Percentiles rank a stretch among this genome's conserved stretches.
These are phyloP conservation scores for Hygrophorus pudorinus DNA, from an alignment of 768 basidiomycete genomes.

Conservation along the genomic window DNA sequence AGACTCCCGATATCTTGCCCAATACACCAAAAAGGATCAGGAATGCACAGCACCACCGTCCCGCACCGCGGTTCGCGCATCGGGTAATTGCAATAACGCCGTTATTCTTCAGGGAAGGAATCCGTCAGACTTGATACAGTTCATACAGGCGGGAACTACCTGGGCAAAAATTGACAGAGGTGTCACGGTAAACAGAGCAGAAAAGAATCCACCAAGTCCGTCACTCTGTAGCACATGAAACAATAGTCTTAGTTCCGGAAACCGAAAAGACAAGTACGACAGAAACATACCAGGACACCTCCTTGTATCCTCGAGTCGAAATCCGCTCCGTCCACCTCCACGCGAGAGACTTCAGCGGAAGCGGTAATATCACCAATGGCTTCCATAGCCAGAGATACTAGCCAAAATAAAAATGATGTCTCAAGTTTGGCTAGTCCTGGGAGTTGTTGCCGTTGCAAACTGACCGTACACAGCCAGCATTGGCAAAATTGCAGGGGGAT, in stretches of 20 bases:
- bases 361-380: slow-evolving; percentile 82
- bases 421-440: too few species aligned
- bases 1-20: slow-evolving; percentile 76
- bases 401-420: neutral
- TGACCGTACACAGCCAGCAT: too few species aligned
- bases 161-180: slow-evolving; percentile 23
- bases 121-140: slow-evolving; percentile 15
- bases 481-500: too few species aligned
- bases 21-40: slow-evolving; percentile 73
- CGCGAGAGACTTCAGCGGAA: slow-evolving; percentile 69
- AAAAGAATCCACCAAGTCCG: slow-evolving; percentile 72
- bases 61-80: slow-evolving; percentile 72
- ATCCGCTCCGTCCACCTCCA: slow-evolving; percentile 61
- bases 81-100: slow-evolving; percentile 79
- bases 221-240: slow-evolving; percentile 45
- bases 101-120: slow-evolving; percentile 51
- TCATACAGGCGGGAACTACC: too few species aligned
- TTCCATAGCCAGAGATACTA: slow-evolving; percentile 72
- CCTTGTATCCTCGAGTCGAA: slow-evolving; percentile 82
- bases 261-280: slow-evolving; percentile 14
- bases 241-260: slow-evolving; percentile 13
- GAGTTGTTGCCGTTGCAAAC: too few species aligned
- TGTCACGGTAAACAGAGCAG: slow-evolving; percentile 72
- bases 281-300: slow-evolving; percentile 51
- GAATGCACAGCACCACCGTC: slow-evolving; percentile 71